Percentiles rank a stretch among this genome's conserved stretches.
phyloP scores from a whole-genome alignment of 2,329 filamentous ascomycete species.

The Fonsecaea pugnacius region DNA sequence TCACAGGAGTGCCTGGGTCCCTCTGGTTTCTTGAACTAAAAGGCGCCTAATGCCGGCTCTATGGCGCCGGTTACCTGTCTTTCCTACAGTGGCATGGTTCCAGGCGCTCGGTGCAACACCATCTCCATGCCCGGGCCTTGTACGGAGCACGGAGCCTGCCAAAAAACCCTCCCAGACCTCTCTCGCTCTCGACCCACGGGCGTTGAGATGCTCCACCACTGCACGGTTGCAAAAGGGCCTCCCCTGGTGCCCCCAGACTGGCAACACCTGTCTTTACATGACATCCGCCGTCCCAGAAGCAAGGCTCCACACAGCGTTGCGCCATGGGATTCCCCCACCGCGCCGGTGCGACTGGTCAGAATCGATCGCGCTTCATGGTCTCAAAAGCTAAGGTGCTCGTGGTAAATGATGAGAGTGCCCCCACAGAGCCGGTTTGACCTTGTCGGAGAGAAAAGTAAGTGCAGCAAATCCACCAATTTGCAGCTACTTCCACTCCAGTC shows the following conservation, averaged over 20 bases:
- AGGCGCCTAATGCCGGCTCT: conserved; percentile 20
- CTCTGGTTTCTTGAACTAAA: conserved; percentile 3
- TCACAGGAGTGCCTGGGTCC: background rate
- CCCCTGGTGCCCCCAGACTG: background rate
- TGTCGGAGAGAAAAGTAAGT: conserved; percentile 5
- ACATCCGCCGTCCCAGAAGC: conserved; percentile 11
- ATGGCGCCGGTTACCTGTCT: conserved; percentile 18
- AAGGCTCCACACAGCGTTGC: conserved; percentile 16
- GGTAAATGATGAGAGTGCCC: conserved; percentile 16
- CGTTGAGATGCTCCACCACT: conserved; percentile 10
- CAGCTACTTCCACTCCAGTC: conserved; percentile 1
- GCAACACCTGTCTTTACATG: conserved; percentile 10
- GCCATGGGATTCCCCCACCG: conserved; percentile 30
- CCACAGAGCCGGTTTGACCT: conserved; percentile 23
- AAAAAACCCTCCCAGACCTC: background rate
- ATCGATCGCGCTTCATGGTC: conserved; percentile 28
- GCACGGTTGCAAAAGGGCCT: background rate
- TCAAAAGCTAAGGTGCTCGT: conserved; percentile 19
- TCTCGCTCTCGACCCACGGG: background rate
- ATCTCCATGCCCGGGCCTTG: conserved; percentile 22
- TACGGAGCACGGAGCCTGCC: background rate
- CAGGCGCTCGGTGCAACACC: conserved; percentile 33
- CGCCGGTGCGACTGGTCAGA: conserved; percentile 24
- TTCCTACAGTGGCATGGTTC: conserved; percentile 25
- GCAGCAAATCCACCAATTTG: conserved; percentile 21